A percentile compares a stretch with the other conserved stretches of the same genome.
Conservation (phyloP, 176 grass and related monocot genomes). For the Cenchrus americanus region DNA sequence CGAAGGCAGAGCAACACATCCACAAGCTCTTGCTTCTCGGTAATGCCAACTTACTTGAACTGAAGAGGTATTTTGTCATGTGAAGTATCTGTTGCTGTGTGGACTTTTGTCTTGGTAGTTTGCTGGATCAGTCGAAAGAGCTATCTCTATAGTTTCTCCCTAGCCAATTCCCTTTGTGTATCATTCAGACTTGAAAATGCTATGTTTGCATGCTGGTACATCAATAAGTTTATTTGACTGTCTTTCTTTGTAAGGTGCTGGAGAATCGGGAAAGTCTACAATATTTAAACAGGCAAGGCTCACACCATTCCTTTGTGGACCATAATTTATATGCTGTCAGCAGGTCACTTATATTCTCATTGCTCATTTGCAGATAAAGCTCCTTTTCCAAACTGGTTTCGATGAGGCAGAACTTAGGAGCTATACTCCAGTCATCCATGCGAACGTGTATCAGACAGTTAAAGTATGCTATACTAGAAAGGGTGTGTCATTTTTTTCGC, state of each 20-base stretch:
- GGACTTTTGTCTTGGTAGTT: background rate
- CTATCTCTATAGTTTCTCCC: background rate
- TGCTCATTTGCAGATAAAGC: constrained; percentile 75
- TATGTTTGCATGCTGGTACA: constrained; percentile 7
- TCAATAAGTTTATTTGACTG: constrained; percentile 7
- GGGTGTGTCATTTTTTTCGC: constrained; percentile 67
- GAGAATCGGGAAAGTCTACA: constrained; percentile 97
- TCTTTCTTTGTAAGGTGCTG: constrained; percentile 67
- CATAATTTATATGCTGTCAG: background rate
- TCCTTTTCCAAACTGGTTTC: constrained; percentile 97
- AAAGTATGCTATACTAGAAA: constrained; percentile 90
- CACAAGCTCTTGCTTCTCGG: constrained; percentile 94
- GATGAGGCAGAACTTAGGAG: constrained; percentile 81
- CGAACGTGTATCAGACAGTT: constrained; percentile 98
- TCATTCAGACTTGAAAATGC: background rate
- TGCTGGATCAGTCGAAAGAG: background rate
- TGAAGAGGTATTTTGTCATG: background rate
- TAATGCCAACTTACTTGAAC: constrained; percentile 40
- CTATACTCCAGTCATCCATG: constrained; percentile 94
- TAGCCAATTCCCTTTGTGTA: background rate
- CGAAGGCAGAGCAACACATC: constrained; percentile 93
- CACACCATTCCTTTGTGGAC: constrained; percentile 32
- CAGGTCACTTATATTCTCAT: constrained; percentile 17
- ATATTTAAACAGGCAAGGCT: constrained; percentile 92
- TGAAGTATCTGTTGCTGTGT: background rate